Base-by-base conservation (phyloP, 805 yeast genomes). In the Wickerhamomyces chambardii region DNA sequence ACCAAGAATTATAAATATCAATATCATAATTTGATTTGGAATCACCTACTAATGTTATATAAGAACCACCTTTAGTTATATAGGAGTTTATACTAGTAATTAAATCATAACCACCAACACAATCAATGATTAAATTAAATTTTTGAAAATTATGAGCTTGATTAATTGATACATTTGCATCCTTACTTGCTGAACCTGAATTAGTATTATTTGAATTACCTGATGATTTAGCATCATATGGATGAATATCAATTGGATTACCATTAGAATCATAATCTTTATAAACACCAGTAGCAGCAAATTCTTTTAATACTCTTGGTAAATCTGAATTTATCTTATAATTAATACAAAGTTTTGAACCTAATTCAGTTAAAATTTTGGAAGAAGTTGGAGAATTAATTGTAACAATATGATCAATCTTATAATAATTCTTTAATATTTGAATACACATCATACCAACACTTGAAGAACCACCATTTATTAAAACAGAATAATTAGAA, bases 391-490 rank as follows among this genome's bases (percentile, higher is more conserved):
- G 66, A 1, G 86, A 75, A 38, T 79, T 69, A 3, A 77, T 66
- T 2, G 70, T 72, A 1, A 73, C 75, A n/a, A 85, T 64, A 29
- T 59, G 57, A 15, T 51, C 48, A 10, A 76, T 71, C n/a, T 68
- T 60, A 44, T 63, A 73, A 41, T 61, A 55, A 17, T 65, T 48
- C 50, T 72, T 78, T 15, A 78, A 68, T 19, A 84, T 47, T 51
- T 80, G 87, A 25, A 76, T 63, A 5, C 70, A 68, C 56, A 64
- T 68, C 39, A 73, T 55, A 2, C 92, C 95, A 9, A 82, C 84
- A n/a, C 78, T 64, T 2, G 94, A 73, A 2, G 84, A 77, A 15
- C 83, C 94, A 35, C 95, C 95, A 40, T 83, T 65, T 29, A 86
- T 63, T 31, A 84, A 61, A 3, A 84, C 70, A 7, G 12, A 5